Evolutionary conservation across 495 filamentous ascomycete species (phyloP), one percentile per base, ranked within the genome.

Genomic region (Tuber brumale): DNA sequence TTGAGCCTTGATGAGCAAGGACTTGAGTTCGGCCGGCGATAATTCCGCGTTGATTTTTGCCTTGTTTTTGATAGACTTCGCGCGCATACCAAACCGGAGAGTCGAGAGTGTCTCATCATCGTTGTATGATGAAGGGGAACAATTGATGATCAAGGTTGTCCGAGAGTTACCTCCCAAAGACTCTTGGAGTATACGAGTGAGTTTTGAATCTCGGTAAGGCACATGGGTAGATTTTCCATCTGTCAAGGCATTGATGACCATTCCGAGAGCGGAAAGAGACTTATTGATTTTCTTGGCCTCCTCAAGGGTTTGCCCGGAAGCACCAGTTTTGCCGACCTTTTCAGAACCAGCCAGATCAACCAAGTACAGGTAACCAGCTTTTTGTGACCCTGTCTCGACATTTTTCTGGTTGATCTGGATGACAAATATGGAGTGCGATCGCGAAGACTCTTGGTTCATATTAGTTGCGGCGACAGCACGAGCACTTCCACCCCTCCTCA

Each of bases 241-340:
- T 6, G 95, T 98, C 75, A 99, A 87, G 21, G 94, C 89, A 83
- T 99, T 99, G 87, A 99, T 99, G 83, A 99, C 95, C 94, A 97
- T 99, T 82, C 95, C 95, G 42, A 99, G 88, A 31, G 95, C 94
- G 82, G 94, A 97, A 86, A 99, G 88, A 87, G 94, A 97, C 88
- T 97, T 98, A 88, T 99, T 99, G 87, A 99, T 99, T 87, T 99
- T 99, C 87, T 99, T 98, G 41, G 96, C 95, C 83, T 99, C 95
- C 83, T 99, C 95, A 37, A 99, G 88, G 23, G 96, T 99, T 85
- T 99, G 95, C 72, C 95, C 95, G 83, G 93, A 97, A 80, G 95
- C 95, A 78, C 95, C 95, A 21, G 95, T 99, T 88, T 99, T 99
- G 79, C 95, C 95, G 69, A 99, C 94, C 85, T 99, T 99, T 85